Evolutionary conservation across 1,284 basidiomycete species (phyloP), one percentile per base, ranked within the genome.

Genomic region (Marasmius fiardii): DNA sequence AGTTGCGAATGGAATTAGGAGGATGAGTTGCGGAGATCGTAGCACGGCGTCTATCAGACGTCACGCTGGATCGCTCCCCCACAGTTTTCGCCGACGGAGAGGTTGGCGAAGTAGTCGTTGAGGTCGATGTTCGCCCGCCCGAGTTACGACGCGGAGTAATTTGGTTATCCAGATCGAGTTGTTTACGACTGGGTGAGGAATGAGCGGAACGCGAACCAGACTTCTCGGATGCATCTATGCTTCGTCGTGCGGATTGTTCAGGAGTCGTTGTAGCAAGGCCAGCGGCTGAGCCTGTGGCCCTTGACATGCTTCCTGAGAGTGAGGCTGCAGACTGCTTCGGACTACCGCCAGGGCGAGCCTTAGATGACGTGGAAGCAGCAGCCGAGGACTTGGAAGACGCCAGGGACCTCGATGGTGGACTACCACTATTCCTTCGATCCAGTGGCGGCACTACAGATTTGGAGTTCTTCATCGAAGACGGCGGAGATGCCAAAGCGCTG

Each of bases 181-280:
- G 70, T 68, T 80, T 86, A 45, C 82, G 82, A 60, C 74, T 74
- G 0, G 87, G 84, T n/a, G 86, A 86, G 18, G 81, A 73, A 56
- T 79, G 74, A 0, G 74, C 67, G 11, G 77, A 76, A 45, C 71
- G 70, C 10, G 71, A 60, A 12, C 31, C 21, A 26, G 51, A 16
- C 26, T 53, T 80, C 39, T 85, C 84, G 58, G 71, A 66, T 58
- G 68, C 68, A 23, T 77, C 77, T 33, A 74, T 68, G 53, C 65
- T 75, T 44, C 80, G 82, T 54, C 81, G 82, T 14, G 24, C 64
- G 49, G 71, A 60, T 51, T 76, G 73, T 33, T 85, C 82, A 60
- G 75, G 68, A 33, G 69, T 65, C 20, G 76, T 74, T 16, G 73
- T 62, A 26, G 71, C 69, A n/a, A 74, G 69, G 28, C 74, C 68